Conservation (phyloP, 768 basidiomycete species). For the Sporobolomyces pararoseus region DNA sequence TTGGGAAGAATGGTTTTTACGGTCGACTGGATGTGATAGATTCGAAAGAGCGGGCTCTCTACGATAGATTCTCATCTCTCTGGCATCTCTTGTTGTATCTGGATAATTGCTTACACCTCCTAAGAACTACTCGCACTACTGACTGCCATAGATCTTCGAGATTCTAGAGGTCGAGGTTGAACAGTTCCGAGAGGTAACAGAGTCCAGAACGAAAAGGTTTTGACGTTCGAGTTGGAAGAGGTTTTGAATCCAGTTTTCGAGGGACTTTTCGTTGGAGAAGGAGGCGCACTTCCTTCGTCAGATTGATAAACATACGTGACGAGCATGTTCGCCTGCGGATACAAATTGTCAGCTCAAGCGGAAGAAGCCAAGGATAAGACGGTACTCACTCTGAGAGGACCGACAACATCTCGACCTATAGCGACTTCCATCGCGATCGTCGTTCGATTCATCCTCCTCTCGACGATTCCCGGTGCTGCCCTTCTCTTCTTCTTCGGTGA, state of each 20-base stretch:
- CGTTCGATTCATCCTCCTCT: conserved; percentile 83
- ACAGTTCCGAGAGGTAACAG: conserved; percentile 50
- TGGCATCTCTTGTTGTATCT: not conserved
- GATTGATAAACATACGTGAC: conserved; percentile 90
- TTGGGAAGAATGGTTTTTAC: conserved; percentile 34
- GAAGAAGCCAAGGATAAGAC: not conserved
- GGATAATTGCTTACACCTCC: not conserved
- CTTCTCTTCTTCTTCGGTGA: conserved; percentile 50
- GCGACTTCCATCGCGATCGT: conserved; percentile 84
- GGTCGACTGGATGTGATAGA: conserved; percentile 21
- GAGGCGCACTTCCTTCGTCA: conserved; percentile 58
- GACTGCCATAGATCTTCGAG: conserved; percentile 23
- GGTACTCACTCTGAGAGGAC: conserved; percentile 69
- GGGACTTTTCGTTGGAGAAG: conserved; percentile 48
- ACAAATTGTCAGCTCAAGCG: no score
- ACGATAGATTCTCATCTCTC: not conserved
- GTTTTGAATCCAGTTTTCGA: conserved; percentile 15
- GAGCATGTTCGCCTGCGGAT: conserved; percentile 86
- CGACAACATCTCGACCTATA: conserved; percentile 71
- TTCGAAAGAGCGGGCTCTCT: conserved; percentile 24
- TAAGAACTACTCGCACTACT: conserved; percentile 11
- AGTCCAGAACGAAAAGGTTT: conserved; percentile 74
- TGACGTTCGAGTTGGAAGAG: conserved; percentile 22
- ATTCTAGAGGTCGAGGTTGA: conserved; percentile 19
- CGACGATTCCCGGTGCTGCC: conserved; percentile 64